phyloP scores from a whole-genome alignment of 352 stramenopile genomes.

The Thraustotheca clavata region DNA sequence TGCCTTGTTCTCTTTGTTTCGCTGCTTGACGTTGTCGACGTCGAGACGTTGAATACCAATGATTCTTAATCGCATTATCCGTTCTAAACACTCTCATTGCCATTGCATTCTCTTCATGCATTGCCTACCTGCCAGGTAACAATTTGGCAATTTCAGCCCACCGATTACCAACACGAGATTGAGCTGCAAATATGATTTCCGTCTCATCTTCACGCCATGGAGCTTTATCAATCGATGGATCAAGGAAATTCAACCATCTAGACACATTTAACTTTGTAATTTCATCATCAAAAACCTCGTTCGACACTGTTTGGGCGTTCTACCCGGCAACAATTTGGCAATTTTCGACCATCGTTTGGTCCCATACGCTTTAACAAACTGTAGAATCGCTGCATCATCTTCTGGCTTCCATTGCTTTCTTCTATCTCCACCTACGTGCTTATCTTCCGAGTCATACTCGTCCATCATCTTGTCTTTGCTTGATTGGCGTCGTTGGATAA shows the following conservation, averaged over 20 bases:
- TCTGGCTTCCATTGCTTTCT: slow-evolving; percentile 49
- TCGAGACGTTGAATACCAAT: slow-evolving; percentile 76
- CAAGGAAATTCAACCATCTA: slow-evolving; percentile 91
- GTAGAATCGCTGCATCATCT: slow-evolving; percentile 58
- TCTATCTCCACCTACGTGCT: slow-evolving; percentile 26
- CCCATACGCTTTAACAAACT: slow-evolving; percentile 61
- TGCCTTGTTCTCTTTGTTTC: slow-evolving; percentile 26
- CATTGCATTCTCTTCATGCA: not conserved
- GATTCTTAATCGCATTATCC: slow-evolving; percentile 83
- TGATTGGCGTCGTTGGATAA: slow-evolving; percentile 6
- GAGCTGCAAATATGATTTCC: slow-evolving; percentile 60
- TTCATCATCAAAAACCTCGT: slow-evolving; percentile 71
- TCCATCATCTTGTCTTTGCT: slow-evolving; percentile 10
- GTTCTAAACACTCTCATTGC: slow-evolving; percentile 24
- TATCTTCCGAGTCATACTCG: slow-evolving; percentile 20
- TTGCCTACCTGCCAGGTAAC: slow-evolving; percentile 78
- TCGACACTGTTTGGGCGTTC: slow-evolving; percentile 95
- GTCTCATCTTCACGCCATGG: slow-evolving; percentile 91
- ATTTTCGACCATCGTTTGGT: slow-evolving; percentile 92
- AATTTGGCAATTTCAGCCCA: slow-evolving; percentile 98
- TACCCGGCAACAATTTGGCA: slow-evolving; percentile 81
- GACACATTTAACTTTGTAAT: not conserved
- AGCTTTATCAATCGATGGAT: slow-evolving; percentile 90
- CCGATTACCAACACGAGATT: slow-evolving; percentile 86
- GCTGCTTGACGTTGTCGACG: slow-evolving; percentile 45